Conservation (phyloP, 306 rosid genomes). For the Biancaea sappan region DNA sequence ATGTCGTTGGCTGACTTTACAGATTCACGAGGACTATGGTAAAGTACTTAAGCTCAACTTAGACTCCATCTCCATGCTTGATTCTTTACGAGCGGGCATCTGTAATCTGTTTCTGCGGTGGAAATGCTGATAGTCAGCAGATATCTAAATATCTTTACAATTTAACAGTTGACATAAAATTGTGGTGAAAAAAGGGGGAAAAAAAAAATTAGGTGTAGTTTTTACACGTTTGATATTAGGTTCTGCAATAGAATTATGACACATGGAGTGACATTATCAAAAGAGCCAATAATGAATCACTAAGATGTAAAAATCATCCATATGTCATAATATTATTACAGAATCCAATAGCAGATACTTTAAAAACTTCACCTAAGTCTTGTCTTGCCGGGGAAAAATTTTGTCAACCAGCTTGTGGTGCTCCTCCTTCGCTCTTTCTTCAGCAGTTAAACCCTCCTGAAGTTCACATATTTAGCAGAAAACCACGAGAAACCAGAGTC, state of each 20-base stretch:
- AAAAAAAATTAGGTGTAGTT: not conserved
- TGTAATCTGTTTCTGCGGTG: constrained; percentile 62
- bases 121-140: constrained; percentile 27
- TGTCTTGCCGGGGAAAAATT: constrained; percentile 8
- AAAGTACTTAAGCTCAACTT: constrained; percentile 62
- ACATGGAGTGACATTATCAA: not conserved
- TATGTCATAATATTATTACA: not conserved
- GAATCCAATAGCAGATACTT: not conserved
- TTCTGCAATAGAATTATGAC: not conserved
- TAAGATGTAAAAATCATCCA: not conserved
- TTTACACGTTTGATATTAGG: not conserved
- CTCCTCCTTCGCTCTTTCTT: constrained; percentile 68
- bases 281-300: not conserved
- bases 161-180: constrained; percentile 20
- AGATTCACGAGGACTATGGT: constrained; percentile 59
- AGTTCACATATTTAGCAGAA: constrained; percentile 31
- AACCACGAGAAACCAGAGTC: constrained; percentile 14
- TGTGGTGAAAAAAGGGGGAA: not conserved
- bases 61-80: constrained; percentile 46
- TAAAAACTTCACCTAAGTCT: not conserved
- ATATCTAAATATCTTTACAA: not conserved
- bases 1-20: constrained; percentile 45
- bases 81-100: constrained; percentile 70
- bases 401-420: constrained; percentile 82
- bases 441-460: constrained; percentile 90